phyloP scores from a whole-genome alignment of 2,329 filamentous ascomycete species.

The Fusarium ramigenum region DNA sequence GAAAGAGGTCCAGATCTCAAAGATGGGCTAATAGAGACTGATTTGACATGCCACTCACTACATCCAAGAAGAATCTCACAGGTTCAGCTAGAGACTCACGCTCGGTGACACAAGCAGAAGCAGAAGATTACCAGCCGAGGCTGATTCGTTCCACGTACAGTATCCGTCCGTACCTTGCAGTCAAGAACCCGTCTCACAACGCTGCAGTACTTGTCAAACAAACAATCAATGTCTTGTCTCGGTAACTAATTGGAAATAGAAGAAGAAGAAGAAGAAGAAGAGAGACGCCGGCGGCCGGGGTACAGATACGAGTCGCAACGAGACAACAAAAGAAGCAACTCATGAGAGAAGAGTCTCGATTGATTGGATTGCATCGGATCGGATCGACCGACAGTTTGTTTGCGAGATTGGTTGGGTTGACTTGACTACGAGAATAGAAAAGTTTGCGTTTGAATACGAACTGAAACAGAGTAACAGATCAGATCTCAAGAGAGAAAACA shows the following conservation, averaged over 20 bases:
- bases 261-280: background rate
- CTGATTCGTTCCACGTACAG: conserved; percentile 9
- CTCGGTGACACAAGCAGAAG: conserved; percentile 17
- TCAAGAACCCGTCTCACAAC: background rate
- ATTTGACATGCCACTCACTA: conserved; percentile 25
- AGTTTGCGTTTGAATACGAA: background rate
- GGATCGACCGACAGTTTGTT: conserved; percentile 13
- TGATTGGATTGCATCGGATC: background rate
- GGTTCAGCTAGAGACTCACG: background rate
- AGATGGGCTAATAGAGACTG: conserved; percentile 22
- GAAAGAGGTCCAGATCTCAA: background rate
- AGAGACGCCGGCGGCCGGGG: background rate
- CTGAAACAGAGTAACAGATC: conserved; percentile 6
- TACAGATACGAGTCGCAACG: conserved; percentile 16
- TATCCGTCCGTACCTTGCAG: background rate
- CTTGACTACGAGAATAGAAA: background rate
- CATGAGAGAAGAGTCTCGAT: background rate
- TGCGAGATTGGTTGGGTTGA: background rate
- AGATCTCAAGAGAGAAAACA: conserved; percentile 20
- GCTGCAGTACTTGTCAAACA: background rate
- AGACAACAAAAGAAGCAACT: conserved; percentile 15
- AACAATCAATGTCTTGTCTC: conserved; percentile 7
- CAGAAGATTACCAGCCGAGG: conserved; percentile 17
- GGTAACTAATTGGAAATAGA: background rate
- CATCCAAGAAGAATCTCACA: background rate